phyloP scores from a whole-genome alignment of 306 rosid species.

The Geum urbanum region DNA sequence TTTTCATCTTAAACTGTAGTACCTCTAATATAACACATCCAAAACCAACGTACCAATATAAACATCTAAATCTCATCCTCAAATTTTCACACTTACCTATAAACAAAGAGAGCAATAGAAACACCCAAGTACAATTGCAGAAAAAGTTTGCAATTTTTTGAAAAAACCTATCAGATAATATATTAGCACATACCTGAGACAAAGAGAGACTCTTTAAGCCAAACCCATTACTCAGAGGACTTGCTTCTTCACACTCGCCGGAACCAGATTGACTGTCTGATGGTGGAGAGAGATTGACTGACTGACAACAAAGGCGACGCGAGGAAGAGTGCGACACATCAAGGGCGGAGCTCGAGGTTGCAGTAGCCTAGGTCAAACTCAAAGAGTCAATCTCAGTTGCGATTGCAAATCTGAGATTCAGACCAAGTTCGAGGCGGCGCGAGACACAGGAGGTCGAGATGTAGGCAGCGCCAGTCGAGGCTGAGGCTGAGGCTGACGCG shows the following conservation, averaged over 20 bases:
- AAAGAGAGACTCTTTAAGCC: constrained; percentile 30
- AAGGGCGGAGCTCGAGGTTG: too few species aligned
- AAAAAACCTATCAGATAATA: too few species aligned
- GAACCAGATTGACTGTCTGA: constrained; percentile 37
- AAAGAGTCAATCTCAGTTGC: too few species aligned
- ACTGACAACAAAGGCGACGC: too few species aligned
- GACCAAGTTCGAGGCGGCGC: too few species aligned
- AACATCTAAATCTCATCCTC: neutral
- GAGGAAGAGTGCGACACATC: too few species aligned
- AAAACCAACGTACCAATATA: neutral
- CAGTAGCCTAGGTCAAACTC: too few species aligned
- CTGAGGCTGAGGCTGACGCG: too few species aligned
- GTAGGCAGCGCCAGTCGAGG: too few species aligned
- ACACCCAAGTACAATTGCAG: neutral
- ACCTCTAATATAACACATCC: neutral
- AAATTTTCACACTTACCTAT: neutral
- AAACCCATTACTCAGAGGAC: constrained; percentile 29
- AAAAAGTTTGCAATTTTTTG: neutral
- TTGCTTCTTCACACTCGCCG: constrained; percentile 44
- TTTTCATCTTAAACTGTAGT: neutral
- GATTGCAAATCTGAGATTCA: too few species aligned
- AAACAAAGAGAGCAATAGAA: neutral
- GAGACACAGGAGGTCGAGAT: too few species aligned
- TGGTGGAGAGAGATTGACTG: constrained; percentile 31
- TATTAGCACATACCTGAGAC: constrained; percentile 45